Evolutionary conservation across 176 grass and related monocot genomes (phyloP).

Genomic region (Rhynchospora tenuis): DNA sequence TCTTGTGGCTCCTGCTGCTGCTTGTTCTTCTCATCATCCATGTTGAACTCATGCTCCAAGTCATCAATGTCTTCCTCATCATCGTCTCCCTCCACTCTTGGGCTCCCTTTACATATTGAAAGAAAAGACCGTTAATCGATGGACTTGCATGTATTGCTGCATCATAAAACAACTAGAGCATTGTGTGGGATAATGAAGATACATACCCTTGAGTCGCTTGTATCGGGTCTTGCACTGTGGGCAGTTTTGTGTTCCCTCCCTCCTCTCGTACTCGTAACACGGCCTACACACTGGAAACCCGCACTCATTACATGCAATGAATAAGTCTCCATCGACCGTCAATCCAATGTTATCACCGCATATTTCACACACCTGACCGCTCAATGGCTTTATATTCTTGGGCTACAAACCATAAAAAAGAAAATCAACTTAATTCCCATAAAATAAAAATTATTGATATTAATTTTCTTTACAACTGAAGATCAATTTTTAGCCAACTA

Average conservation of each 20-base stretch:
- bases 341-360: constrained; percentile 79
- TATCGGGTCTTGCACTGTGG: constrained; percentile 99
- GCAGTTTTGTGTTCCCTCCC: constrained; percentile 92
- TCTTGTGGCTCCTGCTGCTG: constrained; percentile 27
- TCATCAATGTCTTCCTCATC: constrained; percentile 95
- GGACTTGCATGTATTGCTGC: background rate
- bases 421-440: background rate
- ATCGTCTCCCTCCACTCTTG: constrained; percentile 66
- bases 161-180: background rate
- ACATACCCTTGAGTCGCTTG: constrained; percentile 88
- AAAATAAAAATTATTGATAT: background rate
- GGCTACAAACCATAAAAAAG: constrained; percentile 22
- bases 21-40: constrained; percentile 56
- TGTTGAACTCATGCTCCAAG: constrained; percentile 92
- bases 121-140: background rate
- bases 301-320: constrained; percentile 96
- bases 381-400: constrained; percentile 64
- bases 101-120: constrained; percentile 50
- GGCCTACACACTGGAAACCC: constrained; percentile 96
- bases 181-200: background rate
- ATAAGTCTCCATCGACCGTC: constrained; percentile 82
- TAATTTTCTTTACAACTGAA: background rate
- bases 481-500: too few species aligned
- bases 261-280: constrained; percentile 96
- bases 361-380: constrained; percentile 98